phyloP scores from a whole-genome alignment of 345 rosid genomes.

The Eutrema heterophyllum region DNA sequence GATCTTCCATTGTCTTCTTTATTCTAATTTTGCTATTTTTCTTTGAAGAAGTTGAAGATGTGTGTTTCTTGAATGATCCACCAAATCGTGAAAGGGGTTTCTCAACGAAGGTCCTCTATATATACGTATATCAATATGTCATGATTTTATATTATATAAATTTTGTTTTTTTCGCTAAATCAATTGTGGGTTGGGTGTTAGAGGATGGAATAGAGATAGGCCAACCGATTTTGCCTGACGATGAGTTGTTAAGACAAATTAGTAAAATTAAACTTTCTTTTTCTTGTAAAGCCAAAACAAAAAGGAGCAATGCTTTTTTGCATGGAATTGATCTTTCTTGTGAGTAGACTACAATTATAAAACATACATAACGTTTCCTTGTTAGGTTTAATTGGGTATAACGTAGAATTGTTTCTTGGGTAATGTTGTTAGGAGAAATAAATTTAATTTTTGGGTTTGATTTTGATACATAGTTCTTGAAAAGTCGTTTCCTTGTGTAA shows the following conservation, averaged over 20 bases:
- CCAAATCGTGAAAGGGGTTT: conserved; percentile 26
- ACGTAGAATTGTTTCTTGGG: conserved; percentile 19
- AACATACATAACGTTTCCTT: neutral
- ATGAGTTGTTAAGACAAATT: conserved; percentile 30
- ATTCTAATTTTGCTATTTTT: neutral
- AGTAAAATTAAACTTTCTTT: neutral
- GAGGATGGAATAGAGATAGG: conserved; percentile 39
- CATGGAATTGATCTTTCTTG: conserved; percentile 6
- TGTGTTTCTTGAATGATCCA: conserved; percentile 27
- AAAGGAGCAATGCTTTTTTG: conserved; percentile 9
- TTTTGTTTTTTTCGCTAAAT: neutral
- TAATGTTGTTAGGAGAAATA: conserved; percentile 17
- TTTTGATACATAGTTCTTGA: conserved; percentile 14
- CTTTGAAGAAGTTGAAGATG: conserved; percentile 15
- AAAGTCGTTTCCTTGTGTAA: conserved; percentile 19
- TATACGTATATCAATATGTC: conserved; percentile 14
- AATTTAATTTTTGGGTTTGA: neutral
- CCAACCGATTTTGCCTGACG: conserved; percentile 39
- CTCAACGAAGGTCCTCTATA: conserved; percentile 9
- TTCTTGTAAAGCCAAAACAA: neutral
- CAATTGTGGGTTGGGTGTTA: conserved; percentile 33
- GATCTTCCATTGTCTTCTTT: conserved; percentile 42
- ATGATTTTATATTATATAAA: neutral
- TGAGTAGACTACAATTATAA: neutral
- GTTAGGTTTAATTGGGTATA: conserved; percentile 21